phyloP scores from a whole-genome alignment of 2,329 filamentous ascomycete species.

The Eurotiales sp. region DNA sequence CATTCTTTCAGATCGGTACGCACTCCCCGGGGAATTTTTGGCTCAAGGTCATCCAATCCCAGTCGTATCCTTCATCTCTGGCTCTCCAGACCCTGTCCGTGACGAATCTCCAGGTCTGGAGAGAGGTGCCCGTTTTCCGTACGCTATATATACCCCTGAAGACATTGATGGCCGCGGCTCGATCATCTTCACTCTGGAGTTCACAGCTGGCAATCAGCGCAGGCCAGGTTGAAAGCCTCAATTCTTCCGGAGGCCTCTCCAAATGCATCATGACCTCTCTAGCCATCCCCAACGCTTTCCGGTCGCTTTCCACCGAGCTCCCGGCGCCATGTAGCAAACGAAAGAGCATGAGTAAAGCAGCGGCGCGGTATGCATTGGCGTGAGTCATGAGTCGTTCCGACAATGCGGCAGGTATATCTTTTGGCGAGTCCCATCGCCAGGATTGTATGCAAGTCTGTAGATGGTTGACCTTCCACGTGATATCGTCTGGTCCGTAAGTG shows the following conservation, averaged over 20 bases:
- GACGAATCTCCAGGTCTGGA: slow-evolving; percentile 24
- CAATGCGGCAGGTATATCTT: slow-evolving; percentile 20
- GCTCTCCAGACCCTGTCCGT: slow-evolving; percentile 27
- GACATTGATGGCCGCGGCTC: slow-evolving; percentile 20
- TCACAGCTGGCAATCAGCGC: slow-evolving; percentile 28
- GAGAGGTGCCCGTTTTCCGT: slow-evolving; percentile 25
- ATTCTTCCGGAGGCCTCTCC: slow-evolving; percentile 20
- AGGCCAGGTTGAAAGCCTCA: slow-evolving; percentile 29
- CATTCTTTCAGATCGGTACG: background rate
- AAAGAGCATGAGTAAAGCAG: slow-evolving; percentile 26
- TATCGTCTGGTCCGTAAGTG: background rate
- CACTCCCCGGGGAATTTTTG: background rate
- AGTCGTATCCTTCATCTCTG: slow-evolving; percentile 22
- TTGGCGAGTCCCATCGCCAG: slow-evolving; percentile 23
- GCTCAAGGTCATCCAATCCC: slow-evolving; percentile 27
- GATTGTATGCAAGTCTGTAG: slow-evolving; percentile 12
- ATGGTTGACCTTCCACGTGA: background rate
- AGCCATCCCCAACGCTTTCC: slow-evolving; percentile 23
- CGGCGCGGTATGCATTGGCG: slow-evolving; percentile 24
- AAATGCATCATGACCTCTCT: slow-evolving; percentile 28
- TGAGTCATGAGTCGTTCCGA: slow-evolving; percentile 27
- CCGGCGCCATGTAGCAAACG: slow-evolving; percentile 24
- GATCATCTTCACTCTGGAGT: slow-evolving; percentile 21
- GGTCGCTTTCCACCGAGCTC: slow-evolving; percentile 20
- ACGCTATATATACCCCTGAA: slow-evolving; percentile 25